phyloP scores from a whole-genome alignment of 768 basidiomycete genomes.

The Aureoboletus auriporus region DNA sequence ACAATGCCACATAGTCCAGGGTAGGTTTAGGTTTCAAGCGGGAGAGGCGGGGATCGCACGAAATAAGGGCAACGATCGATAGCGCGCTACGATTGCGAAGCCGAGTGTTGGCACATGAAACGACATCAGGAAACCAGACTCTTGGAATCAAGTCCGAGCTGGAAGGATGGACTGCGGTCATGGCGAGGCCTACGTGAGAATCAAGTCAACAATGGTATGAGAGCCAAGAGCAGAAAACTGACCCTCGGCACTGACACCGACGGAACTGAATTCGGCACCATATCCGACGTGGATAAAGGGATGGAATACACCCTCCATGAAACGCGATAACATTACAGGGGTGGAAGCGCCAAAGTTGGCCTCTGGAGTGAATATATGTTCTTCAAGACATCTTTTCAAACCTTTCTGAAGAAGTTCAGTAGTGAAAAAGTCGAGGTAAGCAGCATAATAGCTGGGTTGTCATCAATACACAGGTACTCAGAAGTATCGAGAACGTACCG shows the following conservation, averaged over 20 bases:
- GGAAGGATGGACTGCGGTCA: conserved; percentile 35
- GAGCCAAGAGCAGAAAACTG: conserved; percentile 29
- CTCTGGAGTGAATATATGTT: conserved; percentile 49
- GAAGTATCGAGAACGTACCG: conserved; percentile 34
- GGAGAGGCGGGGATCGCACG: conserved; percentile 43
- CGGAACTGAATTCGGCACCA: conserved; percentile 58
- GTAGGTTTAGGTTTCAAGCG: conserved; percentile 7
- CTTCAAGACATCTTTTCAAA: conserved; percentile 43
- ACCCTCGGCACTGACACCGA: conserved; percentile 65
- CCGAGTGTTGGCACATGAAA: conserved; percentile 6
- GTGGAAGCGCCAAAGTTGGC: conserved; percentile 36
- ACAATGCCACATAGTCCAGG: conserved; percentile 30
- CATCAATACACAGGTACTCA: not conserved
- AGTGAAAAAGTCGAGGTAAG: conserved; percentile 56
- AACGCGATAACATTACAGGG: conserved; percentile 50
- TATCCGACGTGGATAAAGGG: conserved; percentile 62
- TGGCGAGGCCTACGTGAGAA: conserved; percentile 46
- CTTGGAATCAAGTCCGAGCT: conserved; percentile 17
- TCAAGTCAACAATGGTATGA: conserved; percentile 28
- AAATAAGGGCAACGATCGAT: conserved; percentile 48
- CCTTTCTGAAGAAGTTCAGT: conserved; percentile 40
- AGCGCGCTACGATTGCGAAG: conserved; percentile 34
- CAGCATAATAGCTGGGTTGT: conserved; percentile 49
- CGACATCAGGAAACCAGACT: conserved; percentile 20
- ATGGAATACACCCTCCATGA: conserved; percentile 55